Base-by-base conservation (phyloP, 2,329 filamentous ascomycete genomes). In the Penicillium sp. region DNA sequence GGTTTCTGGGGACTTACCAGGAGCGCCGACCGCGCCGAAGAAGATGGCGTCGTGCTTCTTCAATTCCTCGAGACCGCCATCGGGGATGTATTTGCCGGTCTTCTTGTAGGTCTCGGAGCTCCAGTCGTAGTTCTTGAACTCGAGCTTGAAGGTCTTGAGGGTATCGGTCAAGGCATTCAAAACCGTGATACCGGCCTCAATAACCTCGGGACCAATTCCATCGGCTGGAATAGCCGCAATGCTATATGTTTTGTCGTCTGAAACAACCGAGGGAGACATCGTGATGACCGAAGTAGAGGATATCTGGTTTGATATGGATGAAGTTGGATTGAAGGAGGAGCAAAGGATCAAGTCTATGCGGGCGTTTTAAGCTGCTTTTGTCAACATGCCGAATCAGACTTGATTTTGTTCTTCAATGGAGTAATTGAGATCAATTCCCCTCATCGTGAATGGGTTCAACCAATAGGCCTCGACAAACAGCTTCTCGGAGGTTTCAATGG, bases 151-250 rank as follows among this genome's bases (percentile, higher is more conserved):
- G 0, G 82, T 81, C 40, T 82, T 78, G 1, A 86, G 75, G 1
- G 81, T 70, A 36, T 69, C 63, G 1, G 67, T 62, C 47, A 75
- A 60, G 13, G 72, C 69, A 47, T 86, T 79, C 52, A 91, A 74
- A 0, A 88, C 88, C 43, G 82, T 77, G 9, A 89, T 83, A 2
- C 86, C 87, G 1, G 86, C 86, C 35, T 81, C 77, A 72, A 89
- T 84, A 11, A 90, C 87, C 72, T 90, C 88, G 1, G 82, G 82
- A 1, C 88, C 88, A 60, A 90, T 90, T 55, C 88, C 88, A 68
- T 90, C 88, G 7, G 85, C 88, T 0, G 87, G 86, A 55, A 90
- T 88, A 33, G 80, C 82, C n/a, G 87, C 87, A 60, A 89, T 86
- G 53, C 70, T 78, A 66, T 83, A 81, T 13, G 70, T 66, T 47